Conservation (phyloP, 257 asterid genomes). For the Ophiorrhiza pumila region DNA sequence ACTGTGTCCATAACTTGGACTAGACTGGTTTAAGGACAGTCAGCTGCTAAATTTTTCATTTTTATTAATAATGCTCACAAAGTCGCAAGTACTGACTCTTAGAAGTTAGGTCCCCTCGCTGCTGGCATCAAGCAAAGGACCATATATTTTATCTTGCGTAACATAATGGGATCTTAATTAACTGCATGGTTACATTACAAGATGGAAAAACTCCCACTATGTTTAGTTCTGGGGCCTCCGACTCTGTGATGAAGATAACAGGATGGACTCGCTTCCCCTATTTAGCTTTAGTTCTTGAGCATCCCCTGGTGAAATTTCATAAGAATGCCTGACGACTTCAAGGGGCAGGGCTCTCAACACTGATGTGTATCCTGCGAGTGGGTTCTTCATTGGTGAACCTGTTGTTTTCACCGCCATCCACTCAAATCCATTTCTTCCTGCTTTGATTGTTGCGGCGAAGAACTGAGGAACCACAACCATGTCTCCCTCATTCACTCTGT, state of each 20-base stretch:
- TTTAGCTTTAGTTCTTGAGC: slow-evolving; percentile 52
- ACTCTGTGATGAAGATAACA: slow-evolving; percentile 40
- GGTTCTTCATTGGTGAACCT: slow-evolving; percentile 45
- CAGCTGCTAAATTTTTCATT: not conserved
- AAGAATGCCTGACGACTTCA: slow-evolving; percentile 51
- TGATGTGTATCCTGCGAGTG: slow-evolving; percentile 66
- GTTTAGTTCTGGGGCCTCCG: slow-evolving; percentile 16
- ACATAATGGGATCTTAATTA: not conserved
- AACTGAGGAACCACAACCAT: slow-evolving; percentile 77
- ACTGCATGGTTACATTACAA: too few species aligned
- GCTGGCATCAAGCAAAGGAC: not conserved
- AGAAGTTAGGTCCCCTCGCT: too few species aligned
- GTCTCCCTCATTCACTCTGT: slow-evolving; percentile 48
- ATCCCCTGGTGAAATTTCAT: slow-evolving; percentile 48
- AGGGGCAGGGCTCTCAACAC: slow-evolving; percentile 62
- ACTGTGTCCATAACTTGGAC: too few species aligned
- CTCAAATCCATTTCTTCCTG: slow-evolving; percentile 49
- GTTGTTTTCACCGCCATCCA: slow-evolving; percentile 65
- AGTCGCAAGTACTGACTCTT: too few species aligned
- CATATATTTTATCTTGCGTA: not conserved
- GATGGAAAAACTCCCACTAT: not conserved
- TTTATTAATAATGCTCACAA: too few species aligned
- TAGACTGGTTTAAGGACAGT: not conserved
- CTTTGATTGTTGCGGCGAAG: slow-evolving; percentile 39
- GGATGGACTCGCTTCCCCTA: slow-evolving; percentile 52